Conservation (phyloP, 1,139 yeast genomes). For the Blastobotrys illinoisensis region DNA sequence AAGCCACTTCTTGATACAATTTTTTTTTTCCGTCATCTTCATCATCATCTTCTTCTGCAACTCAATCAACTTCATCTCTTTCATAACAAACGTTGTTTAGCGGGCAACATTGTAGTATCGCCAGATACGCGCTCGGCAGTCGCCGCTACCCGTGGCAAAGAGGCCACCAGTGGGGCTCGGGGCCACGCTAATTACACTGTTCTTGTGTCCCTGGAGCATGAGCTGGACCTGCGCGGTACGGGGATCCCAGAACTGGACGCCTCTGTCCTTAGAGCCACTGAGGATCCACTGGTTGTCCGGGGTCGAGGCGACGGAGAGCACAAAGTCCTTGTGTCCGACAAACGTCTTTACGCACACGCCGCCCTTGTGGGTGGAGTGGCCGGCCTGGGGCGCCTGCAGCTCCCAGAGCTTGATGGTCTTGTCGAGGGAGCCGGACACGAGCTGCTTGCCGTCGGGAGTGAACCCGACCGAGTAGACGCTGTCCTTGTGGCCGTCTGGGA, state of each 20-base stretch:
- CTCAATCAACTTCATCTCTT: neutral
- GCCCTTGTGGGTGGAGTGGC: conserved; percentile 30
- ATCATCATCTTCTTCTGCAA: neutral
- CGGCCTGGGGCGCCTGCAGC: conserved; percentile 45
- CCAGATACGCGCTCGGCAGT: conserved; percentile 97
- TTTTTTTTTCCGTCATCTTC: neutral
- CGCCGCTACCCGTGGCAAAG: conserved; percentile 98
- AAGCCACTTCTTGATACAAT: conserved; percentile 3
- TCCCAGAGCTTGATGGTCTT: conserved; percentile 97
- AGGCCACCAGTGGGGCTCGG: conserved; percentile 76
- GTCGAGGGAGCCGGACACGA: conserved; percentile 92
- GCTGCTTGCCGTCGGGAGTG: conserved; percentile 86
- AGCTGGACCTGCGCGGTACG: conserved; percentile 85
- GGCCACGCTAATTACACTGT: conserved; percentile 91
- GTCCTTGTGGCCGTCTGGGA: conserved; percentile 95
- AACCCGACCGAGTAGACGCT: conserved; percentile 94
- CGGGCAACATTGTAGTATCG: conserved; percentile 40
- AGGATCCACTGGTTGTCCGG: conserved; percentile 89
- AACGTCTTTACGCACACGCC: conserved; percentile 82
- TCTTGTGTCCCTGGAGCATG: conserved; percentile 96
- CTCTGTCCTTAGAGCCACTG: conserved; percentile 95
- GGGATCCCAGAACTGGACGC: conserved; percentile 97
- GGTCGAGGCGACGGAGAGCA: conserved; percentile 87
- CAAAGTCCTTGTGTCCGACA: conserved; percentile 95
- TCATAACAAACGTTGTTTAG: conserved; percentile 2